Evolutionary conservation across 2,329 filamentous ascomycete species (phyloP).

Genomic region (Dactylellina cionopaga): DNA sequence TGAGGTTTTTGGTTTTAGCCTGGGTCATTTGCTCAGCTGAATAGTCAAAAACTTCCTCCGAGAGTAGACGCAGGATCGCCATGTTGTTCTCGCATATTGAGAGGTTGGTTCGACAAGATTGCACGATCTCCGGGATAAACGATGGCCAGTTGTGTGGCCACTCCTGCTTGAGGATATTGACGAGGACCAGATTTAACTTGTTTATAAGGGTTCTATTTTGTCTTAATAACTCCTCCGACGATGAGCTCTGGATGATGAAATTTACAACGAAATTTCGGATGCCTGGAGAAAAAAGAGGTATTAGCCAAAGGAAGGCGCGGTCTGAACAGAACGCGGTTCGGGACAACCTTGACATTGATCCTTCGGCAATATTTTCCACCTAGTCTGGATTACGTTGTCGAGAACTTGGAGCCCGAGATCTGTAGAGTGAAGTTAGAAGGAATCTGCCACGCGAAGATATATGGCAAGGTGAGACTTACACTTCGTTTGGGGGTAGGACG

Average conservation of each 20-base stretch:
- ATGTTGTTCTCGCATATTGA: slow-evolving; percentile 99
- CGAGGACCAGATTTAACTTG: slow-evolving; percentile 96
- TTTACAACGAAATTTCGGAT: slow-evolving; percentile 99
- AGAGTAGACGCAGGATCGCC: slow-evolving; percentile 93
- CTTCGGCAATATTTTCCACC: slow-evolving; percentile 96
- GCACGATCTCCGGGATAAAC: slow-evolving; percentile 99
- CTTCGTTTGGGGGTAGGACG: slow-evolving; percentile 94
- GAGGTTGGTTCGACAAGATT: slow-evolving; percentile 91
- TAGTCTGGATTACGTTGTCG: slow-evolving; percentile 97
- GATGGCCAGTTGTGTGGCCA: slow-evolving; percentile 99
- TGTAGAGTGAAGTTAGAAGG: slow-evolving; percentile 60
- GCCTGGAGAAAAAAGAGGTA: slow-evolving; percentile 67
- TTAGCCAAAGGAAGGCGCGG: background rate
- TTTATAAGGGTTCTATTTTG: slow-evolving; percentile 89
- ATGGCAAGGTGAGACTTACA: slow-evolving; percentile 68
- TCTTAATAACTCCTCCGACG: slow-evolving; percentile 85
- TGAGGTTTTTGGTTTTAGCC: slow-evolving; percentile 92
- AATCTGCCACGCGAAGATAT: slow-evolving; percentile 5
- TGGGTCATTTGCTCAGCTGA: slow-evolving; percentile 99
- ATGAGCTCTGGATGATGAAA: slow-evolving; percentile 95
- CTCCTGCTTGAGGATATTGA: slow-evolving; percentile 98
- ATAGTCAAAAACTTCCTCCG: slow-evolving; percentile 98
- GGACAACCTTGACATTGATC: slow-evolving; percentile 89
- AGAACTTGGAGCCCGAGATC: slow-evolving; percentile 95
- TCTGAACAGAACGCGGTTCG: slow-evolving; percentile 2